A percentile compares a stretch with the other conserved stretches of the same genome.
phyloP scores from a whole-genome alignment of 257 asterid species.

The Fraxinus pennsylvanica region DNA sequence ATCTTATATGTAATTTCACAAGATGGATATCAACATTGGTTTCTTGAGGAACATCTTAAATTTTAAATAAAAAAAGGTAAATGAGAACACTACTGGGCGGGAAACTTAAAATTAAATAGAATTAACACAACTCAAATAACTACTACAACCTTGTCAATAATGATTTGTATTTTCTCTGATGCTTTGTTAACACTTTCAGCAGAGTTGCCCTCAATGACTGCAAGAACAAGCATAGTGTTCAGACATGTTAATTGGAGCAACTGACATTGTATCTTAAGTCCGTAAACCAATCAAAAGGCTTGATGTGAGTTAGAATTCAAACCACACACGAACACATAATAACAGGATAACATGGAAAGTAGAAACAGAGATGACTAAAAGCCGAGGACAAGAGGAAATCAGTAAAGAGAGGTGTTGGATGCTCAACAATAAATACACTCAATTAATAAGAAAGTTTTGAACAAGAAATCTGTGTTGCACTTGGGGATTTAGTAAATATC shows the following conservation, averaged over 20 bases:
- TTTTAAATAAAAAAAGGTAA: neutral
- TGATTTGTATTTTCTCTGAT: constrained; percentile 53
- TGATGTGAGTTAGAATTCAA: neutral
- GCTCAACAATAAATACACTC: neutral
- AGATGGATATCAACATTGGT: neutral
- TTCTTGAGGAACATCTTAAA: neutral
- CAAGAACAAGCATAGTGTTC: constrained; percentile 34
- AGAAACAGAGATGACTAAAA: no score
- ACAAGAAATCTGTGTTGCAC: neutral
- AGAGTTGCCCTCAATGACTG: constrained; percentile 81
- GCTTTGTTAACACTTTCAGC: constrained; percentile 74
- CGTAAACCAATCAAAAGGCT: neutral
- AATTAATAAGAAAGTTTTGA: neutral
- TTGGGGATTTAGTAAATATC: neutral
- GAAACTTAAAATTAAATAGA: neutral
- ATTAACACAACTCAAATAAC: constrained; percentile 10
- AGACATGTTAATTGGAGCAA: constrained; percentile 13
- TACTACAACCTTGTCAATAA: constrained; percentile 64
- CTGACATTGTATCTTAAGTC: constrained; percentile 14
- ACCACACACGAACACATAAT: neutral
- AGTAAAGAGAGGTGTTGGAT: neutral
- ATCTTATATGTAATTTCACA: neutral
- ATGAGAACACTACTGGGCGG: neutral
- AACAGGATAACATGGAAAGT: no score
- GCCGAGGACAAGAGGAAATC: neutral